Evolutionary conservation across 306 rosid genomes (phyloP), one percentile per base, ranked within the genome.

Genomic region (Myrica gale): DNA sequence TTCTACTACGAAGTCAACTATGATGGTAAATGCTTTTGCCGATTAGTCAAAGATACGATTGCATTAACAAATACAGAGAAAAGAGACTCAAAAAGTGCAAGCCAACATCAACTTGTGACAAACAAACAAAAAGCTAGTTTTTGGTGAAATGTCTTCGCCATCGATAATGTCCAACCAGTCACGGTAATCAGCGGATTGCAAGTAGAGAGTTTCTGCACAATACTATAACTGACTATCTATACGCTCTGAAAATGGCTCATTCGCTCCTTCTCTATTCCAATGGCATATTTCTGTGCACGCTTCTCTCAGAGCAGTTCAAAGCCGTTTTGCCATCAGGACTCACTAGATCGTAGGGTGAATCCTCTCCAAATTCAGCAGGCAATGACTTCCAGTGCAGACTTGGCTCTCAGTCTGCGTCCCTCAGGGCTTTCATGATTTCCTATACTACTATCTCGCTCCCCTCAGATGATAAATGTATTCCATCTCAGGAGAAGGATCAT

Each of bases 401-500:
- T 5, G 93, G 90, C 53, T 87, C 79, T 97, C 97, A 93, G 0
- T 89, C 84, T 63, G 93, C 89, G 51, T 87, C 96, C 60, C 43
- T 74, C 1, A 91, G 72, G 0, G 85, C 84, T 73, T 82, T 89
- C 76, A 85, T 3, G 78, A 91, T 86, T 76, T 90, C 96, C 77
- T 82, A 81, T 58, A 26, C 92, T 37, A 93, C 93, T 52, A 90
- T 84, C 75, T 82, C 77, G 84, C 90, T 94, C 7, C 87, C 98
- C 81, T 85, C 90, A 12, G 68, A 4, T 9, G 97, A 5, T 3
- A 91, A 65, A 84, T 94, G 98, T 71, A 94, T 10, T 63, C 98
- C 98, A 77, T 94, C 97, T 61, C 98, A 90, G 54, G 5, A 9
- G 9, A 74, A 79, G 42, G 13, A 50, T 5, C 71, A 63, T 76